Percentiles rank a stretch among this genome's conserved stretches.
Conservation (phyloP, 805 yeast species). For the Scheffersomyces spartinae region DNA sequence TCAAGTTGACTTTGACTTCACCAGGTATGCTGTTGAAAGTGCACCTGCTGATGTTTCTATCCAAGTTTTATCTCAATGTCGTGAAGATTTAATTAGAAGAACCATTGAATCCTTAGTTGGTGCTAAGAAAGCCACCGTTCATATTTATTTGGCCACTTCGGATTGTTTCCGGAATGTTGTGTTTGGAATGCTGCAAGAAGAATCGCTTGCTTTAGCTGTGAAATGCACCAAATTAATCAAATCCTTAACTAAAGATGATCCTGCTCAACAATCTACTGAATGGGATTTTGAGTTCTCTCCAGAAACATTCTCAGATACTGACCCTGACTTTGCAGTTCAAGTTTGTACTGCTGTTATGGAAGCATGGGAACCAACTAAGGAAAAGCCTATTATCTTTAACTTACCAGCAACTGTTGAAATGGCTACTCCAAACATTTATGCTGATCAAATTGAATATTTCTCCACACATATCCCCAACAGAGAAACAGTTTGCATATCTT, state of each 20-base stretch:
- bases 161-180: conserved; percentile 69
- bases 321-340: conserved; percentile 60
- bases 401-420: conserved; percentile 77
- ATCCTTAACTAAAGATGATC: conserved; percentile 66
- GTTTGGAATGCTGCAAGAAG: conserved; percentile 58
- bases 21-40: conserved; percentile 66
- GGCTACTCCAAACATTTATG: conserved; percentile 63
- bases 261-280: conserved; percentile 45
- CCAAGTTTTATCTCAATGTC: conserved; percentile 67
- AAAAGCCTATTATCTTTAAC: conserved; percentile 65
- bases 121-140: conserved; percentile 62
- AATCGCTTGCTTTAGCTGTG: conserved; percentile 57
- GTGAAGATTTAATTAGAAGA: conserved; percentile 63
- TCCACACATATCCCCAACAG: conserved; percentile 56
- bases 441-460: conserved; percentile 73
- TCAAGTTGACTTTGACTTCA: conserved; percentile 73
- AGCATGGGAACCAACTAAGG: conserved; percentile 72
- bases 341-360: conserved; percentile 71
- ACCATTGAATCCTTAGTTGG: conserved; percentile 66
- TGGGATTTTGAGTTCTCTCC: conserved; percentile 75
- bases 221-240: conserved; percentile 59
- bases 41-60: conserved; percentile 68
- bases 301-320: conserved; percentile 68
- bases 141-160: conserved; percentile 66
- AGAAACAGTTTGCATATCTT: conserved; percentile 58